Base-by-base conservation (phyloP, 1,284 basidiomycete species). In the Peniophora sp. region DNA sequence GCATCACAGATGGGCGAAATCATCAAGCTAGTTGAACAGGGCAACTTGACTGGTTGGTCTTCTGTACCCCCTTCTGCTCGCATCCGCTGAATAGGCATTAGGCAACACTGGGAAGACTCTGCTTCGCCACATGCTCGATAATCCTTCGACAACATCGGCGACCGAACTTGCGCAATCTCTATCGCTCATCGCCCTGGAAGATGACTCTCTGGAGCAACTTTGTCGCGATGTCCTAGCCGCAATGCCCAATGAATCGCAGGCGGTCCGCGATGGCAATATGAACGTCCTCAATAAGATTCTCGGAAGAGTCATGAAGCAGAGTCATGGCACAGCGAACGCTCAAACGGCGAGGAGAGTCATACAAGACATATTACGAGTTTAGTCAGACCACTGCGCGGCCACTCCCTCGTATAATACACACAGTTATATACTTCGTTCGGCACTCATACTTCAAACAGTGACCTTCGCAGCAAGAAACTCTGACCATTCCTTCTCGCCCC, bases 281-380 rank as follows among this genome's bases (percentile, higher is more conserved):
- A 92, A 89, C 55, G 93, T 95, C 1, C 62, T 97, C 39, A 92
- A 92, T 71, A 85, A 88, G 54, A 76, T 99, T 32, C 78, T 98
- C 6, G 96, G 96, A 0, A 77, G 81, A 62, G 89, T 96, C 20
- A 97, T 98, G 92, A 89, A 85, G 66, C 66, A 79, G 49, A 89
- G 85, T 53, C 74, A 80, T 52, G 95, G 95, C 3, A 75, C 82
- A 32, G 92, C 85, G 18, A 85, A 97, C 62, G 82, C 83, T 1
- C 67, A 71, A 47, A 67, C 66, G 22, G 74, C 72, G n/a, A 73
- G 68, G 55, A 60, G 58, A 11, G 62, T 69, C 55, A 58, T 88
- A 32, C 68, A 76, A 49, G 67, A 70, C 51, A 60, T 84, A 45
- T 17, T 41, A 41, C 37, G n/a, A 41, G 5, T 15, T 8, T 20